Evolutionary conservation across 805 yeast genomes (phyloP), one percentile per base, ranked within the genome.

Genomic region (Candida michaelii): DNA sequence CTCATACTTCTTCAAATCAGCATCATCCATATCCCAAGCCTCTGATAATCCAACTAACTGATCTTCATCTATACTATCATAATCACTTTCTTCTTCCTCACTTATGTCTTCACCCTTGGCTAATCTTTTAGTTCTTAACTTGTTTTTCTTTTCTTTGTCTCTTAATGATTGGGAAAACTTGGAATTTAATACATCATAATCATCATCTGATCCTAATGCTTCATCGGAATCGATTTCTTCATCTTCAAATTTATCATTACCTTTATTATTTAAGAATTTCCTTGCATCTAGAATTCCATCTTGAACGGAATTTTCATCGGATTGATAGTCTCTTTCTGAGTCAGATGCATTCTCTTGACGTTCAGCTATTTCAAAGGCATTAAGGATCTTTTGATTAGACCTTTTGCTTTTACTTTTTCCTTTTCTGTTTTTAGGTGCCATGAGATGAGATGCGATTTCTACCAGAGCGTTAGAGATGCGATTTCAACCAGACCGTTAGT

Each of bases 201-300:
- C 88, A 51, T 85, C 90, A 44, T 77, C 95, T 0, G 93, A 83
- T 0, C 93, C 96, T 45, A 87, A 64, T 0, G 95, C 96, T 53
- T 85, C 96, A 60, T 89, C 97, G 0, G 96, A 87, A 53, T 84
- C 88, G 35, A 85, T 68, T 46, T 85, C 86, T 55, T 80, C 86
- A 53, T 80, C 85, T 36, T 70, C 79, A 48, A 79, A 67, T 4
- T 55, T 62, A 15, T 46, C 50, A 3, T 60, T 60, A 1, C 57
- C 63, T 10, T 40, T 59, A 11, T 54, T 62, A 33, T 54, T 58
- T 33, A 66, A 47, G 43, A 69, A 60, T 36, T 54, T 63, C 14
- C 71, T 56, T 13, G 75, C 74, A 56, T 69, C 69, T 58, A 71
- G 48, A 8, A 71, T 51, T n/a, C 76, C 65, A 36, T 54, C 63